Evolutionary conservation across 2,329 filamentous ascomycete species (phyloP).

Genomic region (Sporothrix dimorphospora): DNA sequence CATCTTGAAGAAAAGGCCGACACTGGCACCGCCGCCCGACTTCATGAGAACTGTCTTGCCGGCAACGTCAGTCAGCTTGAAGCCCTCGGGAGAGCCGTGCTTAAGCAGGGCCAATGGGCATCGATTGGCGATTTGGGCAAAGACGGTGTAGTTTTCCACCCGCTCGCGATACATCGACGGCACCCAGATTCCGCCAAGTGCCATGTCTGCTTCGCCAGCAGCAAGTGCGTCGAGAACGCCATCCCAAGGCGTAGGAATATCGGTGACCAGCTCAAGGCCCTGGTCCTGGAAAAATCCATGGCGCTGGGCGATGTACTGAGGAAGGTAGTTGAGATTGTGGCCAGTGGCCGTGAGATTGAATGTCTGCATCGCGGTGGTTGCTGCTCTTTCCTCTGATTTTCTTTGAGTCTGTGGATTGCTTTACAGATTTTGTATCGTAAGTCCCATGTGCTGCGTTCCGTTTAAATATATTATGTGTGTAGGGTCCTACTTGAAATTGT

Average conservation of each 20-base stretch:
- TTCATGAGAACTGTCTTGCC: constrained; percentile 3
- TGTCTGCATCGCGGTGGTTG: background rate
- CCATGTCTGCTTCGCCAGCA: constrained; percentile 33
- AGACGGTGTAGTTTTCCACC: constrained; percentile 27
- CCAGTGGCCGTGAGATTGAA: constrained; percentile 38
- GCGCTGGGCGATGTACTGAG: constrained; percentile 40
- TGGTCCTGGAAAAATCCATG: constrained; percentile 41
- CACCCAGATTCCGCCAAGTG: constrained; percentile 32
- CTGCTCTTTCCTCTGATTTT: background rate
- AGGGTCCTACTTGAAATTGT: too few species aligned
- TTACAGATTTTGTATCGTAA: background rate
- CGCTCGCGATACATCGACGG: constrained; percentile 30
- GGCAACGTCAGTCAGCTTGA: background rate
- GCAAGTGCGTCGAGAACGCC: constrained; percentile 36
- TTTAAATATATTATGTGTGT: too few species aligned
- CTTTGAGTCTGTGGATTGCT: background rate
- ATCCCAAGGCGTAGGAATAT: constrained; percentile 39
- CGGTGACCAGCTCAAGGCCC: constrained; percentile 38
- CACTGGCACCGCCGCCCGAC: background rate
- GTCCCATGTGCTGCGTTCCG: too few species aligned
- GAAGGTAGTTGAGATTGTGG: constrained; percentile 40
- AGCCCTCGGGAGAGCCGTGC: background rate
- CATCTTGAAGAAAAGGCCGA: constrained; percentile 6
- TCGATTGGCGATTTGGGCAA: constrained; percentile 31
- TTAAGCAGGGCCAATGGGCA: constrained; percentile 28